These are phyloP conservation scores for Neofusicoccum umdonicola DNA, from an alignment of 2,329 filamentous ascomycete genomes.

Conservation along the genomic window DNA sequence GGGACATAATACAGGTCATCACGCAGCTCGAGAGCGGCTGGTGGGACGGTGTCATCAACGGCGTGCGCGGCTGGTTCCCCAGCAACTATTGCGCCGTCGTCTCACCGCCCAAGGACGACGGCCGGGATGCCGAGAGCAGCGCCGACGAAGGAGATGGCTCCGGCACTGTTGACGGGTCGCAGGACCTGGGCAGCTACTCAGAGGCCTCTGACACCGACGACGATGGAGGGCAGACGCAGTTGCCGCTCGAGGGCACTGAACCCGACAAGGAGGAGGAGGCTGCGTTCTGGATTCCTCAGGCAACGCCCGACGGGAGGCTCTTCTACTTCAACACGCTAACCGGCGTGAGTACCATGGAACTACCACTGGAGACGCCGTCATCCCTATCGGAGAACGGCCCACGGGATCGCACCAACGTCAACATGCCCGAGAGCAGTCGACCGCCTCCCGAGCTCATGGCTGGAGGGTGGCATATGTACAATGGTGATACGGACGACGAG, in stretches of 20 bases:
- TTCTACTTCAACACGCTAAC: constrained; percentile 99
- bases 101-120: constrained; percentile 69
- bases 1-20: constrained; percentile 97
- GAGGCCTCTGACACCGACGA: constrained; percentile 56
- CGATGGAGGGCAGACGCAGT: constrained; percentile 43
- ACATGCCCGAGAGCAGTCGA: constrained; percentile 83
- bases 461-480: constrained; percentile 57
- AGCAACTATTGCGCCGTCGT: constrained; percentile 97
- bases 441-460: constrained; percentile 91
- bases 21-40: constrained; percentile 97
- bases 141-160: constrained; percentile 41
- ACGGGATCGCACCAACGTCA: constrained; percentile 82
- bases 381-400: constrained; percentile 80
- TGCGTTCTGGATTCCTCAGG: constrained; percentile 98
- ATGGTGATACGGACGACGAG: constrained; percentile 87
- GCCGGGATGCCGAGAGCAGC: constrained; percentile 52
- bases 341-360: constrained; percentile 88
- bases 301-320: constrained; percentile 84
- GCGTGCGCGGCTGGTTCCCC: constrained; percentile 96
- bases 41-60: constrained; percentile 99
- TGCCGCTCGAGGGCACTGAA: constrained; percentile 68
- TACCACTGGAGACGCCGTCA: constrained; percentile 86
- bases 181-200: constrained; percentile 62
- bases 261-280: constrained; percentile 73
- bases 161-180: constrained; percentile 28